A percentile compares a stretch with the other conserved stretches of the same genome.
Conservation (phyloP, 2,329 filamentous ascomycete species). For the Xylaria arbuscula region DNA sequence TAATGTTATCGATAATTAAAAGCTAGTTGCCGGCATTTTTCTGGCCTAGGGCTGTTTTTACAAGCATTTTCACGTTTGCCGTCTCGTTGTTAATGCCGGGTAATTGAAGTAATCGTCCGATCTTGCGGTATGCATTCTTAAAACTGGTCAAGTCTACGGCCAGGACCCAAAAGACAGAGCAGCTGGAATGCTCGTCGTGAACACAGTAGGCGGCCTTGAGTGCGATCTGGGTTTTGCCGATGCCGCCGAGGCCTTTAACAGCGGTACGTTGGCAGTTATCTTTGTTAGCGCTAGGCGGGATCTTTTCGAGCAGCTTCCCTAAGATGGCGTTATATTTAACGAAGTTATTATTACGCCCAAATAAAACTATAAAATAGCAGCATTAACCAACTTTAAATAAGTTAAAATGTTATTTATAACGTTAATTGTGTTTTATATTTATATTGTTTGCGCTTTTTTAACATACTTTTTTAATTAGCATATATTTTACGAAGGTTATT, state of each 20-base stretch:
- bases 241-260: background rate
- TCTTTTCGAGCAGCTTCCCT: background rate
- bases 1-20: background rate
- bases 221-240: background rate
- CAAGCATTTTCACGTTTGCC: slow-evolving; percentile 51
- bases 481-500: slow-evolving; percentile 15
- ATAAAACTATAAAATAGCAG: background rate
- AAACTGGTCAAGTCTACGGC: slow-evolving; percentile 15
- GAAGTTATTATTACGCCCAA: background rate
- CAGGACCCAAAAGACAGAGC: slow-evolving; percentile 29
- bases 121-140: slow-evolving; percentile 37
- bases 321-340: background rate
- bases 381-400: background rate
- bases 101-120: slow-evolving; percentile 48
- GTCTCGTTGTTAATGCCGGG: slow-evolving; percentile 49
- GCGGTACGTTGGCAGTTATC: background rate
- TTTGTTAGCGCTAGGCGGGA: background rate
- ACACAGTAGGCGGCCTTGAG: slow-evolving; percentile 21
- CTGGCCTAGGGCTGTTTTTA: slow-evolving; percentile 51
- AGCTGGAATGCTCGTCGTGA: slow-evolving; percentile 6
- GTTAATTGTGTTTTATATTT: background rate
- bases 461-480: background rate
- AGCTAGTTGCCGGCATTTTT: slow-evolving; percentile 32
- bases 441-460: slow-evolving; percentile 17
- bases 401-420: slow-evolving; percentile 11